A percentile compares a stretch with the other conserved stretches of the same genome.
These are phyloP conservation scores for Amborella trichopoda DNA, from an alignment of 164 flowering plant genomes.

Conservation along the genomic window DNA sequence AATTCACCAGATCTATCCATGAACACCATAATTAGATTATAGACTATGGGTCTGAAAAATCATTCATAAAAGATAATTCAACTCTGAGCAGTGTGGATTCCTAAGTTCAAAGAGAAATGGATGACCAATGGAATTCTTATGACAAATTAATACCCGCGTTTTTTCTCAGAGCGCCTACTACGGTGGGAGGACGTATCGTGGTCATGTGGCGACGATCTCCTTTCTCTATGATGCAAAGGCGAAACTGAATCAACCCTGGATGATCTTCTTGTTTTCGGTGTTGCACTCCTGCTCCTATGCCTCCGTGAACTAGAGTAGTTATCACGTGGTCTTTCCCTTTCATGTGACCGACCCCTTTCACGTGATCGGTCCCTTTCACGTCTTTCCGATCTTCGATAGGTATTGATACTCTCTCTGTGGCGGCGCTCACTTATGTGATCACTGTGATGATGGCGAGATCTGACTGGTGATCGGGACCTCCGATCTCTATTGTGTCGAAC, in stretches of 20 bases:
- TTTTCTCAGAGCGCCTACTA: conserved; percentile 6
- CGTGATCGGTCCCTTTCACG: conserved; percentile 23
- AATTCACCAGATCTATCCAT: no score
- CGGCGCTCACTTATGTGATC: conserved; percentile 39
- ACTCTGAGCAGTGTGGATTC: no score
- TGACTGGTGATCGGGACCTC: conserved; percentile 72
- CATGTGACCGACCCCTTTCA: neutral
- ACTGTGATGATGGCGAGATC: conserved; percentile 45
- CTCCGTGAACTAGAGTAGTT: conserved; percentile 48
- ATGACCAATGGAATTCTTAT: no score
- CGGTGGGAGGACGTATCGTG: neutral
- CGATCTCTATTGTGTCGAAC: conserved; percentile 34
- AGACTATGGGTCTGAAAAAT: no score
- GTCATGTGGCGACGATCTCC: conserved; percentile 8
- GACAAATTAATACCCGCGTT: no score
- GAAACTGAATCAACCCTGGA: conserved; percentile 13
- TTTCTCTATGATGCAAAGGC: conserved; percentile 13
- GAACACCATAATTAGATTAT: no score
- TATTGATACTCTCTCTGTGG: conserved; percentile 38
- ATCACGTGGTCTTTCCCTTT: conserved; percentile 33
- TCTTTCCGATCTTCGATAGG: conserved; percentile 38
- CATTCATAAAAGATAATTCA: no score
- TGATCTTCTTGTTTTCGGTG: conserved; percentile 45
- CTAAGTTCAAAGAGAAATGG: no score
- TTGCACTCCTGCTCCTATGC: conserved; percentile 62